Conservation (phyloP, 129 eudicot genomes). For the Apium graveolens region DNA sequence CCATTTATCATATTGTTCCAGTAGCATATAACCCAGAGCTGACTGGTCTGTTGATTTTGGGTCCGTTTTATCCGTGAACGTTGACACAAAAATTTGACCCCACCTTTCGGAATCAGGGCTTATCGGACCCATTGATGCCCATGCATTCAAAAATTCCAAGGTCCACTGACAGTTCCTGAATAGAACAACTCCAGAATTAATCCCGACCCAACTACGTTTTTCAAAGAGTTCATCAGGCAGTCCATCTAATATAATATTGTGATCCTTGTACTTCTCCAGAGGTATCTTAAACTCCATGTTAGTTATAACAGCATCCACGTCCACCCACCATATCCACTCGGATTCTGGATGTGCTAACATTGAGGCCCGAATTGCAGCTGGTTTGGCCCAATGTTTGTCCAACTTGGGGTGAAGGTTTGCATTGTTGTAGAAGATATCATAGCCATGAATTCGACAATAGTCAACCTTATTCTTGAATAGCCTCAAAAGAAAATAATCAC, state of each 20-base stretch:
- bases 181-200: neutral
- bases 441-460: neutral
- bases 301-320: neutral
- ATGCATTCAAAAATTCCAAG: neutral
- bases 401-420: neutral
- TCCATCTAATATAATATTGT: neutral
- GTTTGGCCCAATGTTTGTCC: neutral
- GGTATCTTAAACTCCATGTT: neutral
- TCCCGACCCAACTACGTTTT: neutral
- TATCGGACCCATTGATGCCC: neutral
- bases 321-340: conserved; percentile 9
- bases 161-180: conserved; percentile 9
- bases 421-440: conserved; percentile 2
- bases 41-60: neutral
- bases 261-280: neutral
- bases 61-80: neutral
- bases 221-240: neutral
- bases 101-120: neutral
- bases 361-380: conserved; percentile 2
- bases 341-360: neutral
- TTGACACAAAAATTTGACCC: neutral
- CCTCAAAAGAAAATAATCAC: neutral
- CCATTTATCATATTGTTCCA: conserved; percentile 2
- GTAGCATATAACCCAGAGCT: neutral
- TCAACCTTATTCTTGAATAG: conserved; percentile 2